Evolutionary conservation across 2,329 filamentous ascomycete genomes (phyloP).

Genomic region (Teratosphaeria destructans): DNA sequence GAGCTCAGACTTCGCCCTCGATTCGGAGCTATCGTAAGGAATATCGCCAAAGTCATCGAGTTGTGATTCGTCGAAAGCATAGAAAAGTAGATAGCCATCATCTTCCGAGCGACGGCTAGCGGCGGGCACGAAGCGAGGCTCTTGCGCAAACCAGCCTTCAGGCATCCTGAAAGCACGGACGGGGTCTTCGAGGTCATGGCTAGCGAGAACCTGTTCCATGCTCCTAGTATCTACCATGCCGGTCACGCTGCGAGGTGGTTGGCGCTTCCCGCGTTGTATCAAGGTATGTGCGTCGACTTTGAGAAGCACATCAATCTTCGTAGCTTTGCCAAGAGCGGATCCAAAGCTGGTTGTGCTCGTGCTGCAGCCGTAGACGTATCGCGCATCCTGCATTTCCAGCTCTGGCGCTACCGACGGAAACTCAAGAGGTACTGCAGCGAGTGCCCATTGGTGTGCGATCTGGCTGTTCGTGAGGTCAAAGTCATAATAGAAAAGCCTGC

Average conservation of each 20-base stretch:
- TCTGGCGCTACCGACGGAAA: slow-evolving; percentile 52
- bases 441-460: slow-evolving; percentile 54
- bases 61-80: slow-evolving; percentile 55
- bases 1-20: slow-evolving; percentile 45
- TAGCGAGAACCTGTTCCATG: slow-evolving; percentile 42
- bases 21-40: slow-evolving; percentile 28
- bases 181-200: slow-evolving; percentile 30
- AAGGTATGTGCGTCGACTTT: slow-evolving; percentile 49
- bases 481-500: slow-evolving; percentile 58
- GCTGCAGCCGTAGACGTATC: slow-evolving; percentile 59
- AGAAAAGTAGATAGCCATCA: slow-evolving; percentile 57
- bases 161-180: slow-evolving; percentile 55
- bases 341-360: slow-evolving; percentile 48
- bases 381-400: slow-evolving; percentile 46
- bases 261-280: slow-evolving; percentile 41
- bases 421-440: slow-evolving; percentile 56
- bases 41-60: slow-evolving; percentile 28
- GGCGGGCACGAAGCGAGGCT: slow-evolving; percentile 52
- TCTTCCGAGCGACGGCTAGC: slow-evolving; percentile 41
- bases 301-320: slow-evolving; percentile 55
- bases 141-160: slow-evolving; percentile 52
- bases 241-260: slow-evolving; percentile 33
- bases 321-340: slow-evolving; percentile 51
- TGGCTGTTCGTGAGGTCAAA: slow-evolving; percentile 38
- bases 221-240: slow-evolving; percentile 53